Evolutionary conservation across 2,329 filamentous ascomycete genomes (phyloP), one percentile per base, ranked within the genome.

Genomic region (Hymenoscyphus infarciens): DNA sequence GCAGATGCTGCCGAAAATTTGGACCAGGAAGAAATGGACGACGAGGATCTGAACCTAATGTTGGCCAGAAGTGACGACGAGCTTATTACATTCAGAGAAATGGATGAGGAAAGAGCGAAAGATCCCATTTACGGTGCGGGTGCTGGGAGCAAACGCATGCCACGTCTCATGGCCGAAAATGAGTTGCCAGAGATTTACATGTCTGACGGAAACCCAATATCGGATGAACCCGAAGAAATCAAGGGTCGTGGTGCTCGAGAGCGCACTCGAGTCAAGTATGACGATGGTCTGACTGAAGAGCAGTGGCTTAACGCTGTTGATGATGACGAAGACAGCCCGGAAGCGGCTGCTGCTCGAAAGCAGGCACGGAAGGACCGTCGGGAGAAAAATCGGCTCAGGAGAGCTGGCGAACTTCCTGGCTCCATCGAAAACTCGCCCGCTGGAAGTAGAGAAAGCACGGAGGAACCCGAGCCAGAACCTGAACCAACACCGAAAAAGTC

Each of bases 281-380:
- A 99, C 72, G 95, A 99, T 73, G 95, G 96, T 59, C 86, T 99
- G 33, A 98, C 95, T 0, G 96, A 99, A 78, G 95, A 99, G 79
- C 96, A 99, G 77, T 99, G 95, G 95, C 84, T 98, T 59, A 94
- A 97, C 81, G 95, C 95, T 60, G 94, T 99, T 35, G 95, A 99
- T 74, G 94, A 96, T 64, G 93, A 97, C 58, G 95, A 99, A 1
- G 95, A 99, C 74, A 88, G 87, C 0, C 92, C 97, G 33, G 95
- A 98, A 74, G 93, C 92, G 60, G 95, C 95, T 1, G 93, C 96
- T 42, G 90, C 91, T 39, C 87, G 95, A 49, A 98, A 97, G 73
- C 87, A 92, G 74, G 91, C 91, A 4, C 87, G 90, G 60, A 91
- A 92, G 68, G 91, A 92, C 65, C 91, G 87, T 75, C 87, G 93